These are phyloP conservation scores for Psilocybe cyanescens DNA, from an alignment of 768 basidiomycete species.

Conservation along the genomic window DNA sequence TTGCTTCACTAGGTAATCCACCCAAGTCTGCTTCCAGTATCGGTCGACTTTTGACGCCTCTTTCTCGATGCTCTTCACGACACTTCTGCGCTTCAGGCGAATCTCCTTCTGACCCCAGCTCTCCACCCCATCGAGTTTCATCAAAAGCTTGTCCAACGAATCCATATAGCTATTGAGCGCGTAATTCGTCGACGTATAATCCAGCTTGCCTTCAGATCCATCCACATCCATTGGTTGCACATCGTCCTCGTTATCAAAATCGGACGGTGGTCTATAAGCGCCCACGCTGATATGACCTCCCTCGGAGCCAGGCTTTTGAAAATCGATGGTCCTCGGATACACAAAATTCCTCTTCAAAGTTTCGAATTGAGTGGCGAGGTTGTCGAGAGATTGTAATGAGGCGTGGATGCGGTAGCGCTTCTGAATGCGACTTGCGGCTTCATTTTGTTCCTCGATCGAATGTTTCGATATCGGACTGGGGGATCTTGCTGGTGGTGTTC, in stretches of 20 bases:
- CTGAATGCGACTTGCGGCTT: conserved; percentile 53
- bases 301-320: conserved; percentile 36
- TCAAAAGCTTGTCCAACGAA: conserved; percentile 62
- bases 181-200: conserved; percentile 64
- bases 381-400: conserved; percentile 43
- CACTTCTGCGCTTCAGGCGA: conserved; percentile 49
- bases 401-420: conserved; percentile 45
- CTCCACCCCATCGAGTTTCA: conserved; percentile 69
- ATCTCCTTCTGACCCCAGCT: conserved; percentile 62
- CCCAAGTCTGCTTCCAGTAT: conserved; percentile 44
- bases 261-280: conserved; percentile 22
- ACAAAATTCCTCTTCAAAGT: conserved; percentile 43
- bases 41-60: conserved; percentile 60
- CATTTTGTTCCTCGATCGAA: conserved; percentile 32
- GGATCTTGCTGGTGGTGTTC: conserved; percentile 11
- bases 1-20: conserved; percentile 26
- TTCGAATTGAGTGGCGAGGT: conserved; percentile 47
- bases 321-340: conserved; percentile 52
- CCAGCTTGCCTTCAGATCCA: conserved; percentile 42
- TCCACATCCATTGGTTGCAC: conserved; percentile 23
- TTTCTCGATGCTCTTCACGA: conserved; percentile 62
- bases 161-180: conserved; percentile 66
- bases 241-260: conserved; percentile 21
- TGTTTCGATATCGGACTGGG: conserved; percentile 17
- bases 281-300: conserved; percentile 31